phyloP scores from a whole-genome alignment of 2,329 filamentous ascomycete genomes.

The Hymenoscyphus occultus region DNA sequence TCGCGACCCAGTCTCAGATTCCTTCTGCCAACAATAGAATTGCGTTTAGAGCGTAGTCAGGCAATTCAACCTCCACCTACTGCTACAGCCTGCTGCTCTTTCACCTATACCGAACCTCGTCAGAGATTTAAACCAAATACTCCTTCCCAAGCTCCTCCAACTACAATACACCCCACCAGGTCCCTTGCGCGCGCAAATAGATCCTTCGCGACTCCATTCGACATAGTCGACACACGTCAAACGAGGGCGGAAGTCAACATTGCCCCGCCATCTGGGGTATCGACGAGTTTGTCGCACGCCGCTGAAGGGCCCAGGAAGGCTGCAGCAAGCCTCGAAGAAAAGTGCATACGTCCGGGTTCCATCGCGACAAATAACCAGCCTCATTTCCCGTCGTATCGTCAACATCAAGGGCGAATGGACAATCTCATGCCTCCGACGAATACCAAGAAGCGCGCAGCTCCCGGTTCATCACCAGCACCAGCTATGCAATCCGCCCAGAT shows the following conservation, averaged over 20 bases:
- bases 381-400: constrained; percentile 8
- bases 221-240: constrained; percentile 13
- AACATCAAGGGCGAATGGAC: constrained; percentile 21
- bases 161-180: constrained; percentile 12
- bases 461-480: constrained; percentile 62
- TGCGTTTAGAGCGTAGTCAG: constrained; percentile 25
- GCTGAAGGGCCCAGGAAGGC: constrained; percentile 29
- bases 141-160: constrained; percentile 7
- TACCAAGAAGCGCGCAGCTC: constrained; percentile 69
- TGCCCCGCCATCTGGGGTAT: constrained; percentile 12
- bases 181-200: constrained; percentile 2
- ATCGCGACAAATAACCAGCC: background rate
- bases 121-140: constrained; percentile 23
- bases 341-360: background rate
- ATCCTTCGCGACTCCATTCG: constrained; percentile 1
- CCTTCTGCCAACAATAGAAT: constrained; percentile 30
- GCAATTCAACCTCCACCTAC: constrained; percentile 20
- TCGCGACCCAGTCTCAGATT: constrained; percentile 25
- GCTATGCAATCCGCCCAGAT: constrained; percentile 49
- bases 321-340: constrained; percentile 33
- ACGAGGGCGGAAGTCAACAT: constrained; percentile 12
- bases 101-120: constrained; percentile 20
- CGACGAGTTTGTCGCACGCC: constrained; percentile 19
- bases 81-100: constrained; percentile 18
- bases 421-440: constrained; percentile 43